These are phyloP conservation scores for Favolaschia claudopus DNA, from an alignment of 768 basidiomycete genomes.

Conservation along the genomic window DNA sequence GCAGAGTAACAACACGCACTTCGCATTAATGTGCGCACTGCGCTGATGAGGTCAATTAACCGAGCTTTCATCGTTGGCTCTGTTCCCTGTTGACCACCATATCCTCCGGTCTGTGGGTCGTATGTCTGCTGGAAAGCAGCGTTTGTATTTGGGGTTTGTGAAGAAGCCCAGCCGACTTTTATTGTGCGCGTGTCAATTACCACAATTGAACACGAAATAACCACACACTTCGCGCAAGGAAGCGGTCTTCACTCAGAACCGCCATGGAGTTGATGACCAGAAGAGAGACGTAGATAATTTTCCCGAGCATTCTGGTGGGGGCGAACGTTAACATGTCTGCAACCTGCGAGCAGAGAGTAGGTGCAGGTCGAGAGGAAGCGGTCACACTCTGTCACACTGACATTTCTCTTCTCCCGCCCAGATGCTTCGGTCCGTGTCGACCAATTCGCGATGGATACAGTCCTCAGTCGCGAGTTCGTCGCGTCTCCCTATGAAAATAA, in stretches of 20 bases:
- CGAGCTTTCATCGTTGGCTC: constrained; percentile 84
- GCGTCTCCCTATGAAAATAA: constrained; percentile 30
- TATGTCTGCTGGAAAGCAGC: constrained; percentile 71
- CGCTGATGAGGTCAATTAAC: constrained; percentile 91
- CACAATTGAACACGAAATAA: constrained; percentile 2
- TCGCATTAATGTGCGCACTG: constrained; percentile 95
- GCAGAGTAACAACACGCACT: constrained; percentile 64
- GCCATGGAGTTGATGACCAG: constrained; percentile 95
- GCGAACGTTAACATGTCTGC: constrained; percentile 29
- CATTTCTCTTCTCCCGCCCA: background rate
- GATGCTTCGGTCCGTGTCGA: constrained; percentile 32
- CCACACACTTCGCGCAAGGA: constrained; percentile 86
- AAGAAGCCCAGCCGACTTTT: constrained; percentile 89
- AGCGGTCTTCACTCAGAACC: constrained; percentile 94
- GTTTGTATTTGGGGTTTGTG: constrained; percentile 63
- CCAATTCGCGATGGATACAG: constrained; percentile 25
- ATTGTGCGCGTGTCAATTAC: constrained; percentile 25
- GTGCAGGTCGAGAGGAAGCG: constrained; percentile 10
- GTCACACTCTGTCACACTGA: background rate
- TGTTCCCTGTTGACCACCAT: constrained; percentile 56
- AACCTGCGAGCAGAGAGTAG: constrained; percentile 17
- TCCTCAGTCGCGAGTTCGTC: constrained; percentile 25
- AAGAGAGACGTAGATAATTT: constrained; percentile 84
- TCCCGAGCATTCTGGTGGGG: constrained; percentile 55
- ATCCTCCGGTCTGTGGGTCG: constrained; percentile 65